Percentiles rank a stretch among this genome's conserved stretches.
phyloP scores from a whole-genome alignment of 306 rosid species.

The Lithocarpus polystachyus region DNA sequence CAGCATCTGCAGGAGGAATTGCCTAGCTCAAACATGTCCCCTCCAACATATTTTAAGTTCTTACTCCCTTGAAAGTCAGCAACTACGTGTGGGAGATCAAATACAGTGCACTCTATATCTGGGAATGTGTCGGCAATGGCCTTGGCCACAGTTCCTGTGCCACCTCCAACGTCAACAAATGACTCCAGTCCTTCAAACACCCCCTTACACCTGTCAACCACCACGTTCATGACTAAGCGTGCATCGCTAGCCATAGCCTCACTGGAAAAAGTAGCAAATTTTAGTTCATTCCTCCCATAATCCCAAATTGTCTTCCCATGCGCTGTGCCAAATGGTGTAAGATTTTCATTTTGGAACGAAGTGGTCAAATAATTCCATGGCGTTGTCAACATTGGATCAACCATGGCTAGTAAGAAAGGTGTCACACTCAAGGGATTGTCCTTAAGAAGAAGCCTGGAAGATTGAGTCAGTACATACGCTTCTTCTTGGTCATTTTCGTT shows the following conservation, averaged over 20 bases:
- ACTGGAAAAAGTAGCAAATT: neutral
- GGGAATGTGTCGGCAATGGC: slow-evolving; percentile 25
- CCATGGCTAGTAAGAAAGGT: neutral
- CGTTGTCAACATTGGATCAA: neutral
- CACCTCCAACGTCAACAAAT: slow-evolving; percentile 35
- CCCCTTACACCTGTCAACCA: neutral
- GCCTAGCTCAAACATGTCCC: slow-evolving; percentile 9
- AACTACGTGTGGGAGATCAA: neutral
- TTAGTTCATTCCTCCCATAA: neutral
- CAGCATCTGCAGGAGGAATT: slow-evolving; percentile 26
- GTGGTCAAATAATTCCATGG: slow-evolving; percentile 5
- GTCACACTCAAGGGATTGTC: neutral
- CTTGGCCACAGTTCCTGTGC: slow-evolving; percentile 22
- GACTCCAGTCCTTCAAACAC: slow-evolving; percentile 34
- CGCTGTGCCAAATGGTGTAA: slow-evolving; percentile 8
- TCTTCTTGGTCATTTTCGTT: neutral
- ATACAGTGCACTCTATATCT: slow-evolving; percentile 16
- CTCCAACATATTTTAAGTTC: slow-evolving; percentile 11
- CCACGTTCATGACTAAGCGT: neutral
- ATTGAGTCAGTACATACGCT: slow-evolving; percentile 13
- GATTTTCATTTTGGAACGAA: slow-evolving; percentile 6
- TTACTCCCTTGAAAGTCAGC: neutral
- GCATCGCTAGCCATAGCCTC: slow-evolving; percentile 20
- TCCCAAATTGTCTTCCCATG: slow-evolving; percentile 12
- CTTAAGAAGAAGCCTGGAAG: slow-evolving; percentile 15